These are phyloP conservation scores for Candida manassasensis DNA, from an alignment of 805 yeast genomes.

Conservation along the genomic window DNA sequence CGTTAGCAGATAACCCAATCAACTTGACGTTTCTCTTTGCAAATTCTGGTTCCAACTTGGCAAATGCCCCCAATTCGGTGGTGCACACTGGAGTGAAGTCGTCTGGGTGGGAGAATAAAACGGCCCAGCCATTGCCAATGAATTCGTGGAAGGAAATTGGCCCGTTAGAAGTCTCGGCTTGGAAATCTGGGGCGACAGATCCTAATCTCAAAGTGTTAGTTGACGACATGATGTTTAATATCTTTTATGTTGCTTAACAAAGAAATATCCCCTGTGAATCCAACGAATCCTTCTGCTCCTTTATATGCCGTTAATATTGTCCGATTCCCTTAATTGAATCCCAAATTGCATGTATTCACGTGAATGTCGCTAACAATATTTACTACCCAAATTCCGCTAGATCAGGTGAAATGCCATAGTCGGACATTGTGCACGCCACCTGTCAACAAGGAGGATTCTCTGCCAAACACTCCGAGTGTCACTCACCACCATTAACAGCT, in stretches of 20 bases:
- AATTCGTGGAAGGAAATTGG: slow-evolving; percentile 82
- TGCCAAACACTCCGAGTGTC: too few relatives aligned
- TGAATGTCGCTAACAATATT: slow-evolving; percentile 3
- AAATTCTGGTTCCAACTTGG: slow-evolving; percentile 84
- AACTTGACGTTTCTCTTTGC: slow-evolving; percentile 79
- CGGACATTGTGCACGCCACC: not conserved
- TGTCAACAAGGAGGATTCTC: not conserved
- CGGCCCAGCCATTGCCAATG: slow-evolving; percentile 82
- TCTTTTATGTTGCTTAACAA: not conserved
- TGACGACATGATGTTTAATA: not conserved
- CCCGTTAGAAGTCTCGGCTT: slow-evolving; percentile 78
- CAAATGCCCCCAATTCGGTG: slow-evolving; percentile 92
- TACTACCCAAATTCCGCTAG: not conserved
- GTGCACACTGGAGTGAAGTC: slow-evolving; percentile 97
- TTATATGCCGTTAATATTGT: not conserved
- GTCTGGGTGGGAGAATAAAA: slow-evolving; percentile 90
- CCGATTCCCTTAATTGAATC: not conserved
- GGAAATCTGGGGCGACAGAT: slow-evolving; percentile 82
- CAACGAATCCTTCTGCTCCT: too few relatives aligned
- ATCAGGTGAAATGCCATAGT: slow-evolving; percentile 1
- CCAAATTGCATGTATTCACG: slow-evolving; percentile 5
- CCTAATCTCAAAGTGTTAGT: slow-evolving; percentile 57
- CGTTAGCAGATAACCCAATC: slow-evolving; percentile 87
- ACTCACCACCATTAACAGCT: too few relatives aligned
- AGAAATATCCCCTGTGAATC: not conserved